Evolutionary conservation across 1,139 yeast species (phyloP).

Genomic region (Pichia cactophila): DNA sequence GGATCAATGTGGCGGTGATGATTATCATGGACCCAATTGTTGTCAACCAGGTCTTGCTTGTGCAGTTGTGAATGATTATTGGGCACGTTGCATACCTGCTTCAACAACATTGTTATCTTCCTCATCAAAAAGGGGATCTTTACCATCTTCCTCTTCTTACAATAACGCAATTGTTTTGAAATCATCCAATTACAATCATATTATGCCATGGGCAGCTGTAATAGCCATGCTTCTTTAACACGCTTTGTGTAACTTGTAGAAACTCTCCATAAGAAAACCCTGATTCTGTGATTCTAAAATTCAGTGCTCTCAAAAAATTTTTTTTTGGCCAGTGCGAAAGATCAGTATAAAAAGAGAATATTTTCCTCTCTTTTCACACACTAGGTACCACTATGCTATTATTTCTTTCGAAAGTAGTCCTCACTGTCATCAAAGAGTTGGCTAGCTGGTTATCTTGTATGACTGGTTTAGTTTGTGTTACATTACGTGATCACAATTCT

Average conservation of each 20-base stretch:
- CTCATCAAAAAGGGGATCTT: not conserved
- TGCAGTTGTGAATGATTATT: constrained; percentile 20
- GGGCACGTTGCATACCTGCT: constrained; percentile 24
- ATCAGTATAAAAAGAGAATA: not conserved
- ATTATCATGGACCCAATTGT: constrained; percentile 24
- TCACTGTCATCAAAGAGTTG: constrained; percentile 19
- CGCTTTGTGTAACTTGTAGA: not conserved
- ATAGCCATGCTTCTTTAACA: not conserved
- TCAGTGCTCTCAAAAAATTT: not conserved
- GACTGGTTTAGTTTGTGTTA: constrained; percentile 19
- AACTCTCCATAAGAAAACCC: too few relatives aligned
- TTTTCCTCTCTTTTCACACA: not conserved
- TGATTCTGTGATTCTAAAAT: not conserved
- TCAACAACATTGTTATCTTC: not conserved
- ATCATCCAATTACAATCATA: not conserved
- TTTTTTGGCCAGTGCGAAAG: not conserved
- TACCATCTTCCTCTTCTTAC: not conserved
- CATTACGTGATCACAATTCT: constrained; percentile 19
- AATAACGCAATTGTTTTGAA: not conserved
- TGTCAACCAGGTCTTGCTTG: constrained; percentile 25
- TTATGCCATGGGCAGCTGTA: not conserved
- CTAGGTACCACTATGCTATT: not conserved
- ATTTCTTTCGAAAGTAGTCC: constrained; percentile 15
- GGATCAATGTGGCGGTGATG: constrained; percentile 29
- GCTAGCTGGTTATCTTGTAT: constrained; percentile 15